Evolutionary conservation across 768 basidiomycete genomes (phyloP).

Genomic region (Tylopilus sp.): DNA sequence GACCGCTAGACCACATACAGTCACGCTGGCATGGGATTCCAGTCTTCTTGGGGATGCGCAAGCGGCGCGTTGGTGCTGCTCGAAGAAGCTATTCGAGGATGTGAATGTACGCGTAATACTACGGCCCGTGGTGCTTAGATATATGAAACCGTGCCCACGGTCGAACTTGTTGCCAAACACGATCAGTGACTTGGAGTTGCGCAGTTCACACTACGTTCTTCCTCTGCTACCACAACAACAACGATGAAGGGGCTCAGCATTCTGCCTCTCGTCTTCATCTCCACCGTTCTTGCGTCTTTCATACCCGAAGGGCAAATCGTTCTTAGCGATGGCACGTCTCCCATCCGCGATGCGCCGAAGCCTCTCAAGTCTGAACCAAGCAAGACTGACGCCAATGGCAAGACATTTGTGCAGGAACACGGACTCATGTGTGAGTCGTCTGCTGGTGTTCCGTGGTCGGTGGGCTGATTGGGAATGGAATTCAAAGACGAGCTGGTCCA

Average conservation of each 20-base stretch:
- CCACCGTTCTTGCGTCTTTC: conserved; percentile 36
- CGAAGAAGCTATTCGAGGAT: conserved; percentile 35
- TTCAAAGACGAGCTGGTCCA: conserved; percentile 58
- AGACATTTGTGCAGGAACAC: conserved; percentile 65
- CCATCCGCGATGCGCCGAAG: conserved; percentile 29
- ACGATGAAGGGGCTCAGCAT: conserved; percentile 40
- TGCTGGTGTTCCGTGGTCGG: background rate
- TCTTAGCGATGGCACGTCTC: conserved; percentile 30
- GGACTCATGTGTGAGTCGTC: conserved; percentile 62
- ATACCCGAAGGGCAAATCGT: conserved; percentile 44
- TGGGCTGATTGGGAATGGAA: conserved; percentile 2
- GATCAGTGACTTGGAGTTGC: conserved; percentile 1
- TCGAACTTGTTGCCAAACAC: background rate
- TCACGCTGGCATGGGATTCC: conserved; percentile 62
- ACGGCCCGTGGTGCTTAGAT: too few relatives aligned
- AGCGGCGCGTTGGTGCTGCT: conserved; percentile 45
- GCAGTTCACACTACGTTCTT: background rate
- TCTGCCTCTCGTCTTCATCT: conserved; percentile 34
- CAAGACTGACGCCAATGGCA: conserved; percentile 51
- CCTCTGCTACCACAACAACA: background rate
- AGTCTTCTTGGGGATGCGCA: conserved; percentile 65
- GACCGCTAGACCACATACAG: conserved; percentile 27
- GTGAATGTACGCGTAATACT: background rate
- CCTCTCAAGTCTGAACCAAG: conserved; percentile 40
- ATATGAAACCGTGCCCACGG: background rate